Conservation (phyloP, 495 filamentous ascomycete genomes). For the Tetracladium setigerum region DNA sequence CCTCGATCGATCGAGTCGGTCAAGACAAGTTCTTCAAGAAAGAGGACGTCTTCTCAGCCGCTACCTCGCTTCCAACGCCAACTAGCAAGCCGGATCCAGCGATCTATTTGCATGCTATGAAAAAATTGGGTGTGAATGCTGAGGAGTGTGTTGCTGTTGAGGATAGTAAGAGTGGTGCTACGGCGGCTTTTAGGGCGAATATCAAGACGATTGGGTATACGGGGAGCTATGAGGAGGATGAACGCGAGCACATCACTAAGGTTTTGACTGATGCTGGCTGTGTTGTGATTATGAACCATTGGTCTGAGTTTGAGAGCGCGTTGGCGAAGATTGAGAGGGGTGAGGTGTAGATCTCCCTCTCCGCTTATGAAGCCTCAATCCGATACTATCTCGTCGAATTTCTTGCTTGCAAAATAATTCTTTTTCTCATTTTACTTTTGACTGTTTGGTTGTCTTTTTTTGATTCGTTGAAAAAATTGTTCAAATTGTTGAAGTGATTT, state of each 20-base stretch:
- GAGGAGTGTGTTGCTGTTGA: conserved; percentile 78
- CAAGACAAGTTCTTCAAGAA: conserved; percentile 73
- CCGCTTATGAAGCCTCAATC: too few relatives aligned
- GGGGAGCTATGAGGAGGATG: conserved; percentile 66
- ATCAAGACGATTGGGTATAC: conserved; percentile 85
- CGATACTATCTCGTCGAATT: too few relatives aligned
- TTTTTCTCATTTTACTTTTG: too few relatives aligned
- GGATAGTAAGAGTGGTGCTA: conserved; percentile 82
- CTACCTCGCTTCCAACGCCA: conserved; percentile 66
- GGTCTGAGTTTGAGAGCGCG: conserved; percentile 69
- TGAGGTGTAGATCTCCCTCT: conserved; percentile 1
- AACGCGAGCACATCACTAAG: conserved; percentile 66
- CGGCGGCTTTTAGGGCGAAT: conserved; percentile 71
- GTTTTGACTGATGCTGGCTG: conserved; percentile 62
- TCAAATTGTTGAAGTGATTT: too few relatives aligned
- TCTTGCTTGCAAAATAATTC: too few relatives aligned
- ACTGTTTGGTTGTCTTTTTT: too few relatives aligned
- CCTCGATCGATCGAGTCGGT: conserved; percentile 71
- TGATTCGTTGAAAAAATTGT: too few relatives aligned
- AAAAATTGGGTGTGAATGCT: conserved; percentile 65
- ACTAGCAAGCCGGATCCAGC: conserved; percentile 91
- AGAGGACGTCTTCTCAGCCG: conserved; percentile 75
- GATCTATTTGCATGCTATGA: conserved; percentile 77
- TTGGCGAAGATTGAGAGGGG: conserved; percentile 56
- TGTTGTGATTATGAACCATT: conserved; percentile 74